Evolutionary conservation across 164 flowering plant genomes (phyloP), one percentile per base, ranked within the genome.

Genomic region (Warburgia ugandensis): DNA sequence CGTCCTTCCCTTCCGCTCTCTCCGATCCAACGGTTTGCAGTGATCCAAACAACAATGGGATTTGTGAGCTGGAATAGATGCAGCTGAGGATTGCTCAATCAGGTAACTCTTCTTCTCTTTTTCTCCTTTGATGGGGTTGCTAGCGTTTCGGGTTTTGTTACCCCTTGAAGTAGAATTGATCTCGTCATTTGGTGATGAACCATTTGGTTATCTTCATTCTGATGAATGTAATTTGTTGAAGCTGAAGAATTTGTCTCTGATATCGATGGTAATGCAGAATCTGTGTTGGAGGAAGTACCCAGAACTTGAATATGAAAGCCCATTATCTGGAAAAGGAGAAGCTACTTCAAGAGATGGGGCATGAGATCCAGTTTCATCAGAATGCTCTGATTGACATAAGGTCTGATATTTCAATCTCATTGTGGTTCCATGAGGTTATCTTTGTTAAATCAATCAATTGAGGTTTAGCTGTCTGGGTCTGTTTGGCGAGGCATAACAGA

Each of bases 51-150:
- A n/a, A n/a, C n/a, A n/a, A n/a, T n/a, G n/a, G n/a, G n/a, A n/a
- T 52, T 50, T 50, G 50, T 58, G 58, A 78, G 50, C 19, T 78
- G 68, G 66, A 68, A 11, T 68, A 71, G 5, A 48, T 75, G 66
- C 80, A 74, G 72, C 69, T 73, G 63, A 69, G 66, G 56, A 45
- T 77, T 40, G 45, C 82, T 39, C 77, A 50, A 32, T 69, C 74
- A 31, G 88, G 95, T 80, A 29, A 39, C n/a, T 30, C 29, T 13
- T 3, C n/a, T n/a, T n/a, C n/a, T n/a, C n/a, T n/a, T 1, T 5
- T 12, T 27, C 13, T 3, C 32, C 8, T 9, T 6, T 33, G 14
- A 21, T 29, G 36, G 10, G 8, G 25, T 5, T 22, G 0, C 29
- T n/a, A n/a, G n/a, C n/a, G n/a, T n/a, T n/a, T n/a, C 11, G 27